Evolutionary conservation across 305 asterid genomes (phyloP), one percentile per base, ranked within the genome.

Genomic region (Fraxinus baroniana): DNA sequence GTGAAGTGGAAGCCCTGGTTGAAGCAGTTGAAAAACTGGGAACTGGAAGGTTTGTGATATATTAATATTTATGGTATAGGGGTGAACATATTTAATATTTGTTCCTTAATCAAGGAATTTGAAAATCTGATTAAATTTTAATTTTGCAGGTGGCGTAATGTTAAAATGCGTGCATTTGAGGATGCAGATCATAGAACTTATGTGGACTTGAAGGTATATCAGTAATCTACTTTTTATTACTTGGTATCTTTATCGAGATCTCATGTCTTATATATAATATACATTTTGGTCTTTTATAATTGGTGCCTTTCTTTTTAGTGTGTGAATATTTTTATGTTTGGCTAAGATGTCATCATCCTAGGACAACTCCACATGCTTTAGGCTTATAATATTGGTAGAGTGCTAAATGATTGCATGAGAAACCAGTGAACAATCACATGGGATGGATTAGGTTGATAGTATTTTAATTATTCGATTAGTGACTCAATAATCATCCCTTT

Each of bases 71-170:
- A n/a, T n/a, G n/a, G 4, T 30, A 71, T 64, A n/a, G 33, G 32
- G n/a, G 72, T 24, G 35, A 64, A 24, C 33, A 9, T 17, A 3
- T 28, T 33, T n/a, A n/a, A 28, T 66, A 26, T 46, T 77, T 71
- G 9, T 35, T 10, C 52, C 60, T 71, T 26, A 24, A 17, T 37
- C 75, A 1, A 26, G 18, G 41, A 35, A 82, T 79, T 24, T 44
- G 70, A 17, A 57, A 15, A 35, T 26, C 41, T 81, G n/a, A n/a
- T n/a, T n/a, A n/a, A n/a, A n/a, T 57, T 78, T 72, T 78, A 74
- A n/a, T 86, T 84, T 41, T 86, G 81, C 92, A 94, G 98, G 90
- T 96, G 99, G 99, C 98, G 99, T 4, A 98, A 96, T 82, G 97
- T 96, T 55, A 96, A 96, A 89, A 88, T 94, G 84, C 89, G 95